Conservation (phyloP, 495 filamentous ascomycete genomes). For the Neurospora sp. region DNA sequence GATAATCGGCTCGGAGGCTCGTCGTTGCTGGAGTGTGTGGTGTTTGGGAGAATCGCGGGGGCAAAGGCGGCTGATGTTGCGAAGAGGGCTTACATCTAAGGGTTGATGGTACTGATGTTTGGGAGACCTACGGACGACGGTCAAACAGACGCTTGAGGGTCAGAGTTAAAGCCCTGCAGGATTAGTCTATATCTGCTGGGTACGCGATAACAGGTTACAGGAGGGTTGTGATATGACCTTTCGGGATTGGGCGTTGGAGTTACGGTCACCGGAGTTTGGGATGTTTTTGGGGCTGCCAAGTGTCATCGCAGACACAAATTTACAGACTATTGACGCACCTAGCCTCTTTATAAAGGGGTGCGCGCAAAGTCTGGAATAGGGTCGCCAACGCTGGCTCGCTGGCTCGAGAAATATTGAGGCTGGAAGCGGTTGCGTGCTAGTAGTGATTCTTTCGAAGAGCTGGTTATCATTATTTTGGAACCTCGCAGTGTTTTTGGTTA, state of each 20-base stretch:
- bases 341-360: not conserved
- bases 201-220: too few relatives aligned
- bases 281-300: not conserved
- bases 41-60: slow-evolving; percentile 50
- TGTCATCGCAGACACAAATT: not conserved
- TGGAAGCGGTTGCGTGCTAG: not conserved
- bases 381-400: not conserved
- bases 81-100: not conserved
- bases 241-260: not conserved
- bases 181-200: not conserved
- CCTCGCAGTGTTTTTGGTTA: too few relatives aligned
- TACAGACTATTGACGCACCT: not conserved
- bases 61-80: slow-evolving; percentile 11
- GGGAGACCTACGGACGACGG: not conserved
- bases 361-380: not conserved
- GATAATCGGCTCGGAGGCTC: slow-evolving; percentile 45
- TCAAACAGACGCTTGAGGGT: not conserved
- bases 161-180: not conserved
- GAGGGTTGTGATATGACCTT: not conserved
- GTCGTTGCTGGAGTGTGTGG: slow-evolving; percentile 46
- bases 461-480: too few relatives aligned
- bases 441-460: not conserved
- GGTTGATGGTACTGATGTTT: not conserved
- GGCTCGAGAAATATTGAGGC: not conserved
- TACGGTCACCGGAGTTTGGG: not conserved